Evolutionary conservation across 1,284 basidiomycete species (phyloP), one percentile per base, ranked within the genome.

Genomic region (Rhodotorula sp.): DNA sequence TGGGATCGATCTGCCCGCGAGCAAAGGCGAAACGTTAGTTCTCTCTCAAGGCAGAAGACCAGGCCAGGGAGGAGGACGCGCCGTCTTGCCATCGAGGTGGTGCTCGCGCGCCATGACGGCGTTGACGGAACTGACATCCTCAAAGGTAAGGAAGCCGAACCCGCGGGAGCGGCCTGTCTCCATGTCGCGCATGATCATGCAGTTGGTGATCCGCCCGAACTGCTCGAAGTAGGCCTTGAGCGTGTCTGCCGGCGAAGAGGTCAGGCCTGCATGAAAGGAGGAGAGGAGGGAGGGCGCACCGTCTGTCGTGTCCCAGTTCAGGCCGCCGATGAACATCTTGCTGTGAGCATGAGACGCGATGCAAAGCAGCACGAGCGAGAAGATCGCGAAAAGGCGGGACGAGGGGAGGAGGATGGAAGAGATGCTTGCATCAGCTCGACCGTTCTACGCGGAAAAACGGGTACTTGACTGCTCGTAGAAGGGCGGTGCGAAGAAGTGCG

Each of bases 301-400:
- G 85, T 97, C 94, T 80, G 91, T 94, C 76, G 94, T 97, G 82
- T 97, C 94, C 94, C 94, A 97, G 84, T 96, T 95, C 70, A 97
- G 85, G 76, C 94, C 94, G 76, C 94, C 94, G 79, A 97, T 91
- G 82, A 97, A 97, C 93, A 95, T 97, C 86, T 97, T 97, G 83
- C 94, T 96, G 86, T 82, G 64, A 32, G 51, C 70, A 41, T 63
- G 57, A 77, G 76, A 61, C 79, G 73, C 77, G 81, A 81, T 67
- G 64, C 69, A 74, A 74, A 63, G 79, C 69, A 81, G 78, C 75
- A 70, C 79, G 79, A n/a, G 65, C 25, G 44, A 29, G n/a, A 22
- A 15, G 58, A 67, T n/a, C 34, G n/a, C 17, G 46, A 36, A 61
- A 39, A 37, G n/a, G 25, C 27, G 36, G 50, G 29, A 39, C 21